Evolutionary conservation across 2,329 filamentous ascomycete species (phyloP), one percentile per base, ranked within the genome.

Genomic region (Alternaria panax): DNA sequence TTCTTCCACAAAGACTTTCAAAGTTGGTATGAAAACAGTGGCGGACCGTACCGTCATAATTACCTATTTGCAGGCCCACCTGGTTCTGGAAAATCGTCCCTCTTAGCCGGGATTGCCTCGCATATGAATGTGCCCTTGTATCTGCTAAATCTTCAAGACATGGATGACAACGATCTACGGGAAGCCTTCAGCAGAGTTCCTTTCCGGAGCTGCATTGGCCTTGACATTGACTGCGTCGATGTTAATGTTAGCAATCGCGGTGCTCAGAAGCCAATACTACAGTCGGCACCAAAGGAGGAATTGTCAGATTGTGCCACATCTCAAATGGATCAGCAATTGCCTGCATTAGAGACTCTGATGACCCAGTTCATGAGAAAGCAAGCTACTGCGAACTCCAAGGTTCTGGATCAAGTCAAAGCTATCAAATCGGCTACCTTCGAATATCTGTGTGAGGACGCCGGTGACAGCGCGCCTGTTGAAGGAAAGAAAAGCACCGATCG

Each of bases 81-180:
- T 14, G 14, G 5, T 34, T 16, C 2, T 3, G 72, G 77, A 2
- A 80, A 80, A 60, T 89, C 86, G 6, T 60, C 54, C 6, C 40
- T 66, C 11, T 47, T 54, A 8, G 24, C 41, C 14, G 79, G 79
- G 0, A 65, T 81, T 7, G 79, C 79, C 78, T 81, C 59, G 70
- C 78, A 45, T 63, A 36, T 51, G 16, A 32, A 59, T 12, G 20
- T 51, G 12, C 41, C 40, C 16, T 40, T 81, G 16, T 73, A 79
- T 40, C 73, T 81, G n/a, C 51, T 70, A 46, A 51, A 30, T 27
- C 45, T 63, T n/a, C 27, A 32, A 20, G 59, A 53, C 3, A 61
- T 68, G 50, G 25, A 47, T 22, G 67, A 68, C 27, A 38, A 47
- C 16, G 50, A 61, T 2, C 52, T 68, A 5, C 36, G 41, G n/a